Percentiles rank a stretch among this genome's conserved stretches.
Conservation (phyloP, 1,139 yeast genomes). For the Suhomyces coccinellae region DNA sequence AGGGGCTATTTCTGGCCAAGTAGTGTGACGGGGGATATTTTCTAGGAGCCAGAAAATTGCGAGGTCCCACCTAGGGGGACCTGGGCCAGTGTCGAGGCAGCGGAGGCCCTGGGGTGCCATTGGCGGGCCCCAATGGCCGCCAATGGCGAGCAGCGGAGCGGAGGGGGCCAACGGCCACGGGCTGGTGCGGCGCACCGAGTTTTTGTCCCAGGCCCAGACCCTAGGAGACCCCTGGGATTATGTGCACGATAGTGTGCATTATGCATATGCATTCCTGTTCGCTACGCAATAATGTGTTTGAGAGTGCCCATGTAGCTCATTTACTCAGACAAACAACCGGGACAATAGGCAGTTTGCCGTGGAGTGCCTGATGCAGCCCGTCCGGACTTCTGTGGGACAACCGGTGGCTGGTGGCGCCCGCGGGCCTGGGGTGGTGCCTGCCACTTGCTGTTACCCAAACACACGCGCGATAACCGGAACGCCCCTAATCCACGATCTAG, state of each 20-base stretch:
- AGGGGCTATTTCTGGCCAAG: slow-evolving; percentile 1
- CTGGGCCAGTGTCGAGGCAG: neutral
- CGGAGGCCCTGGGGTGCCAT: neutral
- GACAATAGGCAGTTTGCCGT: neutral
- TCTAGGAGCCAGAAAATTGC: neutral
- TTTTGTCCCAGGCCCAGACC: neutral
- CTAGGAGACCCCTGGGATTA: neutral
- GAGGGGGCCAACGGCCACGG: neutral
- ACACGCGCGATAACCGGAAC: no score
- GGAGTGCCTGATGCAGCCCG: neutral
- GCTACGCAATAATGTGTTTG: slow-evolving; percentile 7
- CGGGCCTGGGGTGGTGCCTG: no score
- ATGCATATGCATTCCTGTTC: slow-evolving; percentile 11
- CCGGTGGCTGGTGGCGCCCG: no score
- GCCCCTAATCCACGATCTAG: no score
- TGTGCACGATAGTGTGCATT: neutral
- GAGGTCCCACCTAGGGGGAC: neutral
- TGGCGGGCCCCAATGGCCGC: neutral
- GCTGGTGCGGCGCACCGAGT: neutral
- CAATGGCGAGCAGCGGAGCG: neutral
- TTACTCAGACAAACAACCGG: neutral
- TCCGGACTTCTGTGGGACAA: no score
- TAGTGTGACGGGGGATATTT: slow-evolving; percentile 1
- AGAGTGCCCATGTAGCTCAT: neutral
- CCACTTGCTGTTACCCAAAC: no score